These are phyloP conservation scores for Septoria linicola DNA, from an alignment of 2,329 filamentous ascomycete species.

Conservation along the genomic window DNA sequence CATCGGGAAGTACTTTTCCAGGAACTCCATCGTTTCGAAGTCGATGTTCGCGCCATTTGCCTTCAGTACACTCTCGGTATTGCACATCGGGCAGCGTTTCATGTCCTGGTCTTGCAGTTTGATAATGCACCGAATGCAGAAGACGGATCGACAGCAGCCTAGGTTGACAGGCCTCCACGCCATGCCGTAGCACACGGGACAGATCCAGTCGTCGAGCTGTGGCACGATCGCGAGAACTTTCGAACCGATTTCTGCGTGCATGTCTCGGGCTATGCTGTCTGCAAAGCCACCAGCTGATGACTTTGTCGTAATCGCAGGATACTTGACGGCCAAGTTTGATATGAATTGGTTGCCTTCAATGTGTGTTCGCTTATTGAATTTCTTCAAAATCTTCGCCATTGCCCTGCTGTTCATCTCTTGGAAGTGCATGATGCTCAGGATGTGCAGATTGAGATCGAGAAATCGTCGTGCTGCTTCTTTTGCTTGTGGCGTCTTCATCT, in stretches of 20 bases:
- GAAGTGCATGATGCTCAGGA: conserved; percentile 80
- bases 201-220: conserved; percentile 79
- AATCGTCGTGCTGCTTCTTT: conserved; percentile 65
- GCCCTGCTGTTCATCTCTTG: conserved; percentile 80
- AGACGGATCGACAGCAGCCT: conserved; percentile 68
- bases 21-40: conserved; percentile 62
- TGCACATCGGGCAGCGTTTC: conserved; percentile 75
- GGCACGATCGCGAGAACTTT: conserved; percentile 73
- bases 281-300: conserved; percentile 64
- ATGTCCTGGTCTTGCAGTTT: conserved; percentile 68
- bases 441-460: conserved; percentile 67
- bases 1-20: conserved; percentile 75
- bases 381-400: conserved; percentile 81
- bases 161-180: conserved; percentile 80
- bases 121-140: conserved; percentile 81
- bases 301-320: conserved; percentile 39
- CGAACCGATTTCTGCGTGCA: conserved; percentile 71
- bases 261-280: conserved; percentile 68
- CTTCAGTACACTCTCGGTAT: conserved; percentile 67
- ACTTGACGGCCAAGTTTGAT: conserved; percentile 28
- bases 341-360: conserved; percentile 53
- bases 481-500: conserved; percentile 67
- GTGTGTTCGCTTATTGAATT: conserved; percentile 84
- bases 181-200: conserved; percentile 75
- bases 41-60: conserved; percentile 71